phyloP scores from a whole-genome alignment of 495 filamentous ascomycete species.

The Polyplosphaeria fusca region DNA sequence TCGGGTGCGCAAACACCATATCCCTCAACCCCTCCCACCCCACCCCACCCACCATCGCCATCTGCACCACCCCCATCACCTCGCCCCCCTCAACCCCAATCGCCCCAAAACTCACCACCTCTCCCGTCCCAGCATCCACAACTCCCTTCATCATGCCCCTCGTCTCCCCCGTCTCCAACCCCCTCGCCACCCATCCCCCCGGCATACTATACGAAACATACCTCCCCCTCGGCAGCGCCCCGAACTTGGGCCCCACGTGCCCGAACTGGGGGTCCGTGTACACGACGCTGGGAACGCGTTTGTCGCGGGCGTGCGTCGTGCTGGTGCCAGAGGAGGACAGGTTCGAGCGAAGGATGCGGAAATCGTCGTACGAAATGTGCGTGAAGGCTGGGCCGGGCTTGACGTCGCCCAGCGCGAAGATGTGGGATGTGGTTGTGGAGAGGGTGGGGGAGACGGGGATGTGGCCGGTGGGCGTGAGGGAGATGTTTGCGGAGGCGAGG shows the following conservation, averaged over 20 bases:
- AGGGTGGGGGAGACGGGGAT: slow-evolving; percentile 45
- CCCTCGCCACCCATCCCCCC: slow-evolving; percentile 50
- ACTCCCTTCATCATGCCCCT: slow-evolving; percentile 54
- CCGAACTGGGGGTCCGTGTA: slow-evolving; percentile 55
- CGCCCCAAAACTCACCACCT: slow-evolving; percentile 51
- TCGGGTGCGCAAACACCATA: slow-evolving; percentile 51
- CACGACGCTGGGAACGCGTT: slow-evolving; percentile 47
- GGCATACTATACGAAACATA: slow-evolving; percentile 50
- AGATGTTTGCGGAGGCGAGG: slow-evolving; percentile 40
- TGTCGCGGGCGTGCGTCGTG: slow-evolving; percentile 39
- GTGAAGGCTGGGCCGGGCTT: slow-evolving; percentile 54
- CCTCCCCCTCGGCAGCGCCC: slow-evolving; percentile 36
- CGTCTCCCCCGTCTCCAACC: slow-evolving; percentile 51
- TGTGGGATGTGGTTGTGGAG: slow-evolving; percentile 40
- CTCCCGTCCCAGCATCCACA: slow-evolving; percentile 44
- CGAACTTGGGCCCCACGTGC: slow-evolving; percentile 48
- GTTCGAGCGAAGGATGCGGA: slow-evolving; percentile 49
- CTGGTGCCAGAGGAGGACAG: slow-evolving; percentile 17
- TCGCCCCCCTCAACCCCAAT: slow-evolving; percentile 54
- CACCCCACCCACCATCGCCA: slow-evolving; percentile 50
- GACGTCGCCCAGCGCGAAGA: slow-evolving; percentile 52
- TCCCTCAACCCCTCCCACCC: slow-evolving; percentile 44
- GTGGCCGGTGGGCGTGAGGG: slow-evolving; percentile 40
- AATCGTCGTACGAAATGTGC: slow-evolving; percentile 56
- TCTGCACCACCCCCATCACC: slow-evolving; percentile 52